Evolutionary conservation across 1,139 yeast species (phyloP).

Genomic region (Oligophagozyma castellii): DNA sequence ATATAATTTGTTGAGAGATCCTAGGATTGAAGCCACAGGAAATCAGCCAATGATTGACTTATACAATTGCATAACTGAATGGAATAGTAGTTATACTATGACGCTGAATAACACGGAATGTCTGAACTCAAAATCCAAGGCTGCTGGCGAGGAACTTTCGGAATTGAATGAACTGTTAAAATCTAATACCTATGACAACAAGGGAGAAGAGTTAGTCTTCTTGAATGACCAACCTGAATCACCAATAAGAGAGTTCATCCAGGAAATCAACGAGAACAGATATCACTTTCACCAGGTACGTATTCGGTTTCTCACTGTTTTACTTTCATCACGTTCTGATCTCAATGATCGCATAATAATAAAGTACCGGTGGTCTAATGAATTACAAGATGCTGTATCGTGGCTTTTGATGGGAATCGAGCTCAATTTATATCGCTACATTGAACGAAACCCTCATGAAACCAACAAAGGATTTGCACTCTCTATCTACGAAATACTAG

Average conservation of each 20-base stretch:
- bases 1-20: too few relatives aligned
- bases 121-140: constrained; percentile 3
- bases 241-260: constrained; percentile 25
- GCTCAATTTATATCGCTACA: constrained; percentile 10
- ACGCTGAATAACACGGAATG: constrained; percentile 22
- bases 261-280: constrained; percentile 22
- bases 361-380: not conserved
- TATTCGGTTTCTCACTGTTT: constrained; percentile 28
- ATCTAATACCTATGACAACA: constrained; percentile 17
- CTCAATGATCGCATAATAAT: constrained; percentile 22
- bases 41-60: constrained; percentile 27
- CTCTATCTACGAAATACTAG: constrained; percentile 42
- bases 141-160: constrained; percentile 10
- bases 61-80: constrained; percentile 26
- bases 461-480: constrained; percentile 14
- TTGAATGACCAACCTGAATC: constrained; percentile 15
- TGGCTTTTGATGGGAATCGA: constrained; percentile 26
- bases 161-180: constrained; percentile 20
- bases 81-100: constrained; percentile 31
- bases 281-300: constrained; percentile 39
- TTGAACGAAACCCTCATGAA: constrained; percentile 5
- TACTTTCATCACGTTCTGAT: constrained; percentile 23
- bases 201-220: too few relatives aligned
- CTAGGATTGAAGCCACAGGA: too few relatives aligned
- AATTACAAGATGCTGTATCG: constrained; percentile 17